Evolutionary conservation across 495 filamentous ascomycete species (phyloP), one percentile per base, ranked within the genome.

Genomic region (Hapsidospora chrysogenum): DNA sequence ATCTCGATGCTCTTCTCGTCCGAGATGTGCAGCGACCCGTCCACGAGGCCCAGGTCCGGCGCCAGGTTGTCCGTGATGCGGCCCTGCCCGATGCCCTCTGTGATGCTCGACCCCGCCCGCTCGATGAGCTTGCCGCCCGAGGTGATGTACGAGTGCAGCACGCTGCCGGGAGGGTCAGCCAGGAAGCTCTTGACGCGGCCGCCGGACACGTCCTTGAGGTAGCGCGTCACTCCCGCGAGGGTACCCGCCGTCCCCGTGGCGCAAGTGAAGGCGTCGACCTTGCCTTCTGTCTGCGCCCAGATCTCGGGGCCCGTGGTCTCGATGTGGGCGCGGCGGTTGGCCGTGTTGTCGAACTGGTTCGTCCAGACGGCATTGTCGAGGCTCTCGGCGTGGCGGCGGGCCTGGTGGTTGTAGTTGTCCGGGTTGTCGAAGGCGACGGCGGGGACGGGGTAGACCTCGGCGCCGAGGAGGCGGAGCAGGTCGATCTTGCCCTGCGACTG

Each of bases 401-500:
- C 89, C 62, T 94, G 85, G 57, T 94, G 86, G 60, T 97, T 96
- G 63, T 95, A 97, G 59, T 97, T 97, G 29, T 85, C 60, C 15
- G 87, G 84, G 63, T 95, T 80, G 37, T 95, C 89, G 53, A 83
- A 95, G n/a, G 89, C 74, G 4, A 95, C 89, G 2, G 86, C 89
- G 7, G 89, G 89, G 2, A 97, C 89, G n/a, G 89, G 89, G 56
- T 86, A 85, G 9, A 97, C 89, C 50, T 95, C 85, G n/a, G 89
- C 89, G 38, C 89, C 89, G 13, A 97, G 69, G 37, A 97, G 56
- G 6, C 89, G 70, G 28, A 97, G 63, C 39, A 97, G 66, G 55
- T 97, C 92, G 50, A 97, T 78, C 64, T 97, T 97, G 46, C 87
- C 89, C 54, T 92, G 89, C 28, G 85, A 92, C 58, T 97, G 89